Evolutionary conservation across 1,284 basidiomycete species (phyloP), one percentile per base, ranked within the genome.

Genomic region (Rhizoctonia solani): DNA sequence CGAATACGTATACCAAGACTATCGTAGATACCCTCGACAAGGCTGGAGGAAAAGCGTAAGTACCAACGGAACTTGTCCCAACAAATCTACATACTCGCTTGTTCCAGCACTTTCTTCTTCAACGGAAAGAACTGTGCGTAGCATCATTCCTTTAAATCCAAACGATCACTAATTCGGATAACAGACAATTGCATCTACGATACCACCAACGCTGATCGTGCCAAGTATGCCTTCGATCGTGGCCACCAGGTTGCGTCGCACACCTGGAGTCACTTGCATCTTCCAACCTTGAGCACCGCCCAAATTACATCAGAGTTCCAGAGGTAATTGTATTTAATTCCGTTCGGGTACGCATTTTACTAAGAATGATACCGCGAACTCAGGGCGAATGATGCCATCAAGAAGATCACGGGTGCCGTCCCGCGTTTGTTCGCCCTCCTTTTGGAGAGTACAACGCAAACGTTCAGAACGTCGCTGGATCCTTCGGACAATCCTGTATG

Each of bases 131-230:
- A 69, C 49, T 71, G 68, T 70, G n/a, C 9, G 68, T 23, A 23
- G 4, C 9, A 30, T 27, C 44, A 23, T 13, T 19, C 27, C 42
- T 14, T 19, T 55, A 13, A 5, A 27, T 6, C 23, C 11, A 4
- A 32, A 32, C 44, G 16, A 19, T 21, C 14, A 29, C 2, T 55
- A 63, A 11, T 5, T 19, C 21, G 6, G 9, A 9, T 25, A 39
- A 11, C 55, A 80, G 80, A 74, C 42, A 75, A 71, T 4, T 82
- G 81, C 69, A 82, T 82, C 52, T 80, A 80, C 70, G 77, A 79
- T 65, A 68, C 71, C 11, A 75, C 75, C 46, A 70, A 72, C 16
- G 74, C 75, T 13, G 71, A 77, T 21, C 74, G 77, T 14, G 75
- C 80, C 39, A 74, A 76, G 42, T 77, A 61, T 14, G 67, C 72